Evolutionary conservation across 2,329 filamentous ascomycete genomes (phyloP).

Genomic region (Triangularia verruculosa): DNA sequence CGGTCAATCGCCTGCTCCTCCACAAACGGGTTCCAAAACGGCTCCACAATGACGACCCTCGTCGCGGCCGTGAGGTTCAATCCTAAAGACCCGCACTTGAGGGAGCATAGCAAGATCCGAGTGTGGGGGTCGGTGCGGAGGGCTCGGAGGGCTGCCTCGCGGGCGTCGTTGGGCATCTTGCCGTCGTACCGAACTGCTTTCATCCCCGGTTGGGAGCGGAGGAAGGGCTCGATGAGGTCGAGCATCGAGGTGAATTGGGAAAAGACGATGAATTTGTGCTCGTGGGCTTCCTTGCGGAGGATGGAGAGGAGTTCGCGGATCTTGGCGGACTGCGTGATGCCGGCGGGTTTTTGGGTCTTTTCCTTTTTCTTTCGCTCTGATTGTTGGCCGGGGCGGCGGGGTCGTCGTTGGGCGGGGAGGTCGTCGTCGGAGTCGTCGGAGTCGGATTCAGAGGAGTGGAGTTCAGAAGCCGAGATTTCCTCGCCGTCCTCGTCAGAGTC

Average conservation of each 20-base stretch:
- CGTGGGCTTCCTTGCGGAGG: slow-evolving; percentile 69
- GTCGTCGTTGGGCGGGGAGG: slow-evolving; percentile 25
- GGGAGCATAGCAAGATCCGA: slow-evolving; percentile 82
- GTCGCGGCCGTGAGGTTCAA: slow-evolving; percentile 93
- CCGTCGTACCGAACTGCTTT: slow-evolving; percentile 90
- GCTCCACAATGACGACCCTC: slow-evolving; percentile 90
- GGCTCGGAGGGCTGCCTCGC: slow-evolving; percentile 78
- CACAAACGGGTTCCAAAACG: slow-evolving; percentile 99
- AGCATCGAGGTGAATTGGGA: slow-evolving; percentile 99
- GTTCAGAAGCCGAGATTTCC: slow-evolving; percentile 27
- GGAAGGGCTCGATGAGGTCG: slow-evolving; percentile 89
- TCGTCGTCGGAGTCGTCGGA: slow-evolving; percentile 22
- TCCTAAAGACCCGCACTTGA: slow-evolving; percentile 90
- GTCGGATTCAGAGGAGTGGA: slow-evolving; percentile 11
- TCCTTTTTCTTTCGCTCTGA: slow-evolving; percentile 19
- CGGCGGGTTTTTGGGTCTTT: slow-evolving; percentile 43
- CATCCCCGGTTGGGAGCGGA: slow-evolving; percentile 65
- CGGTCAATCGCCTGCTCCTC: slow-evolving; percentile 99
- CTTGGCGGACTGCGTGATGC: slow-evolving; percentile 76
- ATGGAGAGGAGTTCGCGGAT: slow-evolving; percentile 82
- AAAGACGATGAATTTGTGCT: slow-evolving; percentile 98
- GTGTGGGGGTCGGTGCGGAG: slow-evolving; percentile 73
- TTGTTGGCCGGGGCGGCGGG: neutral
- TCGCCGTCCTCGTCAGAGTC: slow-evolving; percentile 30
- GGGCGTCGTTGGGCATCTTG: slow-evolving; percentile 87